Percentiles rank a stretch among this genome's conserved stretches.
Conservation (phyloP, 805 yeast species). For the Candida corydali region DNA sequence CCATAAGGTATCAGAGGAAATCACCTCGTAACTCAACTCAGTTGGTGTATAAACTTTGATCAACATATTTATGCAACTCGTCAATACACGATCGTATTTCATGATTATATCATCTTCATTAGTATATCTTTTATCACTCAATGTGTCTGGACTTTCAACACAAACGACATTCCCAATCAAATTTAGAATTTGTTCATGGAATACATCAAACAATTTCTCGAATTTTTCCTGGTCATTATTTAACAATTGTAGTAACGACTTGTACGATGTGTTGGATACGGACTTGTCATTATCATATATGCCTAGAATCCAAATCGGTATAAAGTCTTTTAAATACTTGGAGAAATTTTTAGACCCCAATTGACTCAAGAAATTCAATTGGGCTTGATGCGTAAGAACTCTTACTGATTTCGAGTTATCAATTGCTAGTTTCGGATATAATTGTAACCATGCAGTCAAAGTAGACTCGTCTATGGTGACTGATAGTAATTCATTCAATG, state of each 20-base stretch:
- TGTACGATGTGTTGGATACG: slow-evolving; percentile 49
- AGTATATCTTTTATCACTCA: slow-evolving; percentile 73
- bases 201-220: slow-evolving; percentile 54
- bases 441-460: slow-evolving; percentile 68
- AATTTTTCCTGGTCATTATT: slow-evolving; percentile 48
- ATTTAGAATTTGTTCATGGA: slow-evolving; percentile 52
- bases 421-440: slow-evolving; percentile 74
- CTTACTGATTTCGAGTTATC: slow-evolving; percentile 70
- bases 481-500: slow-evolving; percentile 48
- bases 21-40: slow-evolving; percentile 16
- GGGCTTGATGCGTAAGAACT: slow-evolving; percentile 56
- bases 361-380: slow-evolving; percentile 42
- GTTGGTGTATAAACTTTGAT: slow-evolving; percentile 22
- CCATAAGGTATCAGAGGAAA: slow-evolving; percentile 32
- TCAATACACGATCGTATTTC: slow-evolving; percentile 58
- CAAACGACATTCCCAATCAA: slow-evolving; percentile 50
- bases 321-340: slow-evolving; percentile 64
- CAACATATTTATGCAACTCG: slow-evolving; percentile 48
- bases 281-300: slow-evolving; percentile 63
- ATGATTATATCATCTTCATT: slow-evolving; percentile 60
- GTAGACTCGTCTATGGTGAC: slow-evolving; percentile 46
- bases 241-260: slow-evolving; percentile 52
- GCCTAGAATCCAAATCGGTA: slow-evolving; percentile 74
- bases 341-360: slow-evolving; percentile 55
- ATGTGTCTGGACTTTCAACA: slow-evolving; percentile 54